Base-by-base conservation (phyloP, 176 grass and related monocot species). In the Puccinellia tenuiflora region DNA sequence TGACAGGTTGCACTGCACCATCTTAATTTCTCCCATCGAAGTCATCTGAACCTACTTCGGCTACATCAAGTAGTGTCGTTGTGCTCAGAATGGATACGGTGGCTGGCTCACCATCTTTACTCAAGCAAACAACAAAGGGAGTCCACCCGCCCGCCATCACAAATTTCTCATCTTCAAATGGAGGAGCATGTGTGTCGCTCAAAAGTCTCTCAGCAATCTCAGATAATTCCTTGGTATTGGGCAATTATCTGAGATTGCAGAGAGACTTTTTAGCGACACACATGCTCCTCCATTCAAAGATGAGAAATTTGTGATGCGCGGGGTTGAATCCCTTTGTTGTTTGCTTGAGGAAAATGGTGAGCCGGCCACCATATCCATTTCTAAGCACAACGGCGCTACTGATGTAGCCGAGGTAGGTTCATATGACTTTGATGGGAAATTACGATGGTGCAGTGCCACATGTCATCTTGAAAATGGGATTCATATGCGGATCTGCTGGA, bases 101-200 rank as follows among this genome's bases (percentile, higher is more conserved):
- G 17, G 31, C 2, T 50, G 60, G 30, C 2, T 11, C 12, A 5
- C 9, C 22, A 8, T 91, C 86, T 78, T 94, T 79, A n/a, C 67
- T 94, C 64, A 69, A 94, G 79, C 42, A 92, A 63, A 76, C 75
- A 86, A 52, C 33, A 79, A 71, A 94, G 57, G 6, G 88, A 97
- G 28, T 90, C 47, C 40, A 94, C 86, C 57, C 71, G 89, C 29
- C n/a, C n/a, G 86, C 85, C 90, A 91, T 79, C 9, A 94, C n/a
- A 3, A 48, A 84, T 61, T 84, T 80, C 39, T 97, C 92, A 67
- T 97, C 88, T 22, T 70, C 81, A 28, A 69, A 35, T 63, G 71
- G 37, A 4, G 17, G 17, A 42, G 24, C 76, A 10, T 92, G 86
- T 59, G 92, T 84, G 43, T 97, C 90, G 7, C 79, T 94, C 30